A percentile compares a stretch with the other conserved stretches of the same genome.
These are phyloP conservation scores for Primulina tabacum DNA, from an alignment of 257 asterid genomes.

Conservation along the genomic window DNA sequence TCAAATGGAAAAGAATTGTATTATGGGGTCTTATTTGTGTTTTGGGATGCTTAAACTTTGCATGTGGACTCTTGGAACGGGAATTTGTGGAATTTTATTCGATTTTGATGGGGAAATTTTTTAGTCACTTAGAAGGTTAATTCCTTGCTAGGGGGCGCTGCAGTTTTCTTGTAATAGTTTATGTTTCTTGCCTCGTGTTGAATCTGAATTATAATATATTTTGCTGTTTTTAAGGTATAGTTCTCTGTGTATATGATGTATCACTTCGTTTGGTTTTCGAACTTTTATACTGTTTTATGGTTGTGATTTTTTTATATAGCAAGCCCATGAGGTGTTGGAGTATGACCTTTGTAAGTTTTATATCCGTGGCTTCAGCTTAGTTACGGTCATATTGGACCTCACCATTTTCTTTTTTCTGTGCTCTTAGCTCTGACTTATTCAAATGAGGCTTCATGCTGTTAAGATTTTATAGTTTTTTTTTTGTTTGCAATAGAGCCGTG, in stretches of 20 bases:
- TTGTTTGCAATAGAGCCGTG: neutral
- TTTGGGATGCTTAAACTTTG: conserved; percentile 18
- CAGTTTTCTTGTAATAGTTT: neutral
- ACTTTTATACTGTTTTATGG: neutral
- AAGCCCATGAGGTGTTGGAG: too few species aligned
- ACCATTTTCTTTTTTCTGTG: too few species aligned
- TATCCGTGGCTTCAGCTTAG: too few species aligned
- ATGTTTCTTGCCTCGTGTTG: neutral
- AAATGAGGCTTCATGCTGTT: neutral
- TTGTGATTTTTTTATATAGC: too few species aligned
- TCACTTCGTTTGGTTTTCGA: conserved; percentile 1
- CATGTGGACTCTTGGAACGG: conserved; percentile 9
- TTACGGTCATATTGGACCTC: too few species aligned
- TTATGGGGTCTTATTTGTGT: conserved; percentile 14
- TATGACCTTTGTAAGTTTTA: too few species aligned
- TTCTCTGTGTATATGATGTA: neutral
- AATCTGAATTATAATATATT: neutral
- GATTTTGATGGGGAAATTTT: neutral
- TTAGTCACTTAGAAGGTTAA: neutral
- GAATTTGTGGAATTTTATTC: conserved; percentile 7
- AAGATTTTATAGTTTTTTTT: neutral
- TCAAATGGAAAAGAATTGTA: neutral
- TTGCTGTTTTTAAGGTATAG: neutral
- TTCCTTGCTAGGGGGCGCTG: neutral
- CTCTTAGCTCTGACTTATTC: neutral